Base-by-base conservation (phyloP, 495 filamentous ascomycete species). In the Xylaria grammica region DNA sequence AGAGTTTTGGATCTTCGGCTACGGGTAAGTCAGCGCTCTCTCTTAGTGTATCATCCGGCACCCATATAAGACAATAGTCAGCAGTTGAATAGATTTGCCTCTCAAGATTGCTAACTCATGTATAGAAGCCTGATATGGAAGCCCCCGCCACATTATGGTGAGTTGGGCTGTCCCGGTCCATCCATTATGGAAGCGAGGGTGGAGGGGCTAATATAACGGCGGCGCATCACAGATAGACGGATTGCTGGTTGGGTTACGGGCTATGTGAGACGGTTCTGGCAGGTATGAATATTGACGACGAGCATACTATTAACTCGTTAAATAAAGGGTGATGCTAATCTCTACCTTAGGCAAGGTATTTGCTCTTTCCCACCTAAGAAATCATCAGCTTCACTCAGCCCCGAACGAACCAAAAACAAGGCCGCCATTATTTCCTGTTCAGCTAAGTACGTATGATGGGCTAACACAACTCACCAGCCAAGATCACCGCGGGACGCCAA, bases 231-330 rank as follows among this genome's bases (percentile, higher is more conserved):
- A 34, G 64, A 48, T 63, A 97, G 94, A 97, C 68, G 93, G 56
- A 81, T 97, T 11, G 93, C 95, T 1, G 95, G 95, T 6, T 98
- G 92, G 81, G 92, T 99, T 48, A 89, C 87, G 66, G 93, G 93
- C 68, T 99, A 97, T 75, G 95, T 98, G 45, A 89, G 95, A 54
- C 85, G 95, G 26, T 99, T 99, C 75, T 99, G 95, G 95, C 95
- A 99, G 90, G 95, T 94, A 76, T 8, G 36, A 64, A 69, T 58
- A 67, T 66, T 72, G 67, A 63, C 62, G 17, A 55, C 57, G 46
- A 46, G 62, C 24, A 34, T 32, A 57, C 53, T 42, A 8, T 29
- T 42, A 26, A 20, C 56, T 34, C 53, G 22, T 54, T 36, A 42
- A 42, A 42, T 36, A 22, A 3, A 22, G 20, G 36, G n/a, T 32